Base-by-base conservation (phyloP, 805 yeast species). In the Ogataea wickerhamii region DNA sequence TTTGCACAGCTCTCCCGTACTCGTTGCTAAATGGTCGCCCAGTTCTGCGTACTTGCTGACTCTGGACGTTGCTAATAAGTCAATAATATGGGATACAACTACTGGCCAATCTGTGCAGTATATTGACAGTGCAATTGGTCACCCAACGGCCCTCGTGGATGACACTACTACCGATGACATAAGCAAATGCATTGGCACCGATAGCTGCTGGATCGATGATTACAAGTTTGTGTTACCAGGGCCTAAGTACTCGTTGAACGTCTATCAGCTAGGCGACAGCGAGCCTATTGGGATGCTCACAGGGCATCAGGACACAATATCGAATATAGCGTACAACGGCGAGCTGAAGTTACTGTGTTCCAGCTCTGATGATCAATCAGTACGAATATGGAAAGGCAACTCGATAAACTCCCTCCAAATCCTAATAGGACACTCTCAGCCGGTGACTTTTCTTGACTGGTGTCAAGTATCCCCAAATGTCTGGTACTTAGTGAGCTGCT, bases 331-430 rank as follows among this genome's bases (percentile, higher is more conserved):
- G 21, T 86, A 82, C 55, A 78, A 81, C 50, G 43, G 54, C 4
- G 56, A 59, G 2, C 64, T 70, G 12, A 76, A 76, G 47, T 58
- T 82, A 21, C 64, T 89, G 28, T 78, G 87, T 3, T 78, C 89
- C 2, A 80, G 86, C 6, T 79, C 94, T 1, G 95, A 86, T 54
- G 96, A 89, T 56, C 72, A 75, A 39, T 66, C 74, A 0, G 70
- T 88, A 6, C 74, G 86, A 48, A 66, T 87, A 16, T 89, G 96
- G 95, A 75, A 71, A 51, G 82, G 87, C 25, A 71, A 72, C 19
- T 73, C 78, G 22, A 62, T 74, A 18, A 75, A 74, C 42, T 71
- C 77, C 20, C 61, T 71, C 24, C 71, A 71, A 40, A 61, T 72
- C 4, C 53, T 76, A 26, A 39, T 53, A 5, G 81, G 80, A 0